These are phyloP conservation scores for Globisporangium polare DNA, from an alignment of 352 stramenopile species.

Conservation along the genomic window DNA sequence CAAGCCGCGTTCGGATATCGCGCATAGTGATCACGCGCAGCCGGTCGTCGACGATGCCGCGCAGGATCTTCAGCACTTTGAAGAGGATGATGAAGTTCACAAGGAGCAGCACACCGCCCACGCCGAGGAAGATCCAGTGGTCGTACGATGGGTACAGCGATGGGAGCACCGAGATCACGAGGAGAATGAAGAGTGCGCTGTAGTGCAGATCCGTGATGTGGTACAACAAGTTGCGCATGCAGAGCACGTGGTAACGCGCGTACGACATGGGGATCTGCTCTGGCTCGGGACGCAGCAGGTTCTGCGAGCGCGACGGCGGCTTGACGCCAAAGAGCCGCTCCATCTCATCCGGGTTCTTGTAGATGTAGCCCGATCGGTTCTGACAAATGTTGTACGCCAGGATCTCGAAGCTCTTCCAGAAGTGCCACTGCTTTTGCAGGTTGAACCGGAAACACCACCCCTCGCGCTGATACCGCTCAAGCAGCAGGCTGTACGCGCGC, in stretches of 20 bases:
- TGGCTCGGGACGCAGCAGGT: constrained; percentile 19
- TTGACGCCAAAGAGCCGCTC: constrained; percentile 68
- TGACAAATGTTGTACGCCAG: constrained; percentile 88
- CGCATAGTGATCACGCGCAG: constrained; percentile 60
- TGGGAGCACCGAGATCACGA: constrained; percentile 66
- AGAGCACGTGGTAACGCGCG: constrained; percentile 72
- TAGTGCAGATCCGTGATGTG: constrained; percentile 81
- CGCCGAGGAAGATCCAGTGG: constrained; percentile 73
- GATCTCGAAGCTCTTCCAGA: constrained; percentile 88
- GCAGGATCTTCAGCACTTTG: constrained; percentile 80
- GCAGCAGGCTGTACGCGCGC: constrained; percentile 62
- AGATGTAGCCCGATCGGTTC: constrained; percentile 82
- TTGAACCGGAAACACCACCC: constrained; percentile 80
- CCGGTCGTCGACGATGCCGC: constrained; percentile 80
- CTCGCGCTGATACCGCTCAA: constrained; percentile 77
- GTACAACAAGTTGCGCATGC: constrained; percentile 82
- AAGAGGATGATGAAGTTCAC: constrained; percentile 82
- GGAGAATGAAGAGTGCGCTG: constrained; percentile 71
- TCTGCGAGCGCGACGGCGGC: constrained; percentile 10
- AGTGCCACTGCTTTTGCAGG: constrained; percentile 74
- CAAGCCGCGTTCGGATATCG: constrained; percentile 54
- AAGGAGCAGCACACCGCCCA: constrained; percentile 46
- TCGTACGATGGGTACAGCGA: constrained; percentile 57
- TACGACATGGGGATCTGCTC: constrained; percentile 49
- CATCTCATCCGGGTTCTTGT: constrained; percentile 87